Evolutionary conservation across 208 protist species (phyloP).

Genomic region (Blastocrithidia nonstop): DNA sequence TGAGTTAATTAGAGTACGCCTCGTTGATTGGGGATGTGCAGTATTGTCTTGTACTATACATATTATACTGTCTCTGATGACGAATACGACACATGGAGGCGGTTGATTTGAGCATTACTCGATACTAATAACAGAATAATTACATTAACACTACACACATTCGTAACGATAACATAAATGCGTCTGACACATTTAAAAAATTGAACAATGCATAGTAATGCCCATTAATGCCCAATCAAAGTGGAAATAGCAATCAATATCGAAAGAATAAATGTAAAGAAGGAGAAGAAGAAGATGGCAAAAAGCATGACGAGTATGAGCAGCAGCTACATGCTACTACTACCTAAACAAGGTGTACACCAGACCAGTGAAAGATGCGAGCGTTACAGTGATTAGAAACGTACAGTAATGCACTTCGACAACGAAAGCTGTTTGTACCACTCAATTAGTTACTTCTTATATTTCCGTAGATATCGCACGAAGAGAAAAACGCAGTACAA

Average conservation of each 20-base stretch:
- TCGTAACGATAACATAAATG: not conserved
- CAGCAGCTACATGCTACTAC: not conserved
- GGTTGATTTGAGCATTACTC: too few relatives aligned
- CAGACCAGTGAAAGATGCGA: slow-evolving; percentile 52
- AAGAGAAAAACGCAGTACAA: slow-evolving; percentile 40
- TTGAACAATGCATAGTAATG: not conserved
- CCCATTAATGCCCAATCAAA: not conserved
- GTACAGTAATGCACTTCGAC: slow-evolving; percentile 51
- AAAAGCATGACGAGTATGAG: not conserved
- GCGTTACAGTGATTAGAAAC: slow-evolving; percentile 69
- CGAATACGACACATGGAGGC: slow-evolving; percentile 20
- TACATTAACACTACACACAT: not conserved
- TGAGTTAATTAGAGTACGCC: slow-evolving; percentile 49
- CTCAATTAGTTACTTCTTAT: slow-evolving; percentile 71
- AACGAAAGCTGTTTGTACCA: slow-evolving; percentile 45
- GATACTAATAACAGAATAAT: too few relatives aligned
- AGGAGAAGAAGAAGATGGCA: not conserved
- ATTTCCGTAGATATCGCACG: slow-evolving; percentile 44
- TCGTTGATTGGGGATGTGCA: slow-evolving; percentile 70
- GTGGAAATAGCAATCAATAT: not conserved
- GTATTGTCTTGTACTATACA: slow-evolving; percentile 60
- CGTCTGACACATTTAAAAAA: not conserved
- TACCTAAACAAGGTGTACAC: too few relatives aligned
- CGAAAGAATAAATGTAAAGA: not conserved
- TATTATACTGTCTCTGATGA: slow-evolving; percentile 73